These are phyloP conservation scores for Agaricus subrufescens DNA, from an alignment of 768 basidiomycete species.

Conservation along the genomic window DNA sequence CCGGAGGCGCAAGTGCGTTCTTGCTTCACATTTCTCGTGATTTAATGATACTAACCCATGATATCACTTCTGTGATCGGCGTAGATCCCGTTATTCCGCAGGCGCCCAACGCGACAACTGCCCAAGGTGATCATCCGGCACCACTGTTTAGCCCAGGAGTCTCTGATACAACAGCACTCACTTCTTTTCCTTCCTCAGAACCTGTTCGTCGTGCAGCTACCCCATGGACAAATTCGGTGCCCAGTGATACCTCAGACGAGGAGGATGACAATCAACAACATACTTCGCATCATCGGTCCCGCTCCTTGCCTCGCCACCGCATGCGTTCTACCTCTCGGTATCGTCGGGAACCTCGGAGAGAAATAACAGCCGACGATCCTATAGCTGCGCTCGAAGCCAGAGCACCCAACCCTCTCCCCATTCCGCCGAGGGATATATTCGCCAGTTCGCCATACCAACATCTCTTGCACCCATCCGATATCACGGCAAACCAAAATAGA, in stretches of 20 bases:
- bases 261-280: constrained; percentile 12
- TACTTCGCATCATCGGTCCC: constrained; percentile 6
- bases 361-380: constrained; percentile 16
- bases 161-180: constrained; percentile 5
- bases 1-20: constrained; percentile 11
- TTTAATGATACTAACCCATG: neutral
- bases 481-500: constrained; percentile 20
- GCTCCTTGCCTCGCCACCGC: neutral
- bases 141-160: constrained; percentile 12
- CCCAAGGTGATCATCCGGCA: constrained; percentile 11
- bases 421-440: constrained; percentile 58
- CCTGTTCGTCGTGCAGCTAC: constrained; percentile 19
- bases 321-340: neutral
- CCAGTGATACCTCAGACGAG: constrained; percentile 15
- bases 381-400: constrained; percentile 16
- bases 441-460: constrained; percentile 51
- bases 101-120: neutral
- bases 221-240: constrained; percentile 19
- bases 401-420: constrained; percentile 55
- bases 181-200: constrained; percentile 9
- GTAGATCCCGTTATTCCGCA: constrained; percentile 13
- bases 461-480: constrained; percentile 48
- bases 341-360: constrained; percentile 13
- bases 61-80: constrained; percentile 1
- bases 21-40: neutral